Percentiles rank a stretch among this genome's conserved stretches.
phyloP scores from a whole-genome alignment of 768 basidiomycete genomes.

The Lanmaoa rubissima region DNA sequence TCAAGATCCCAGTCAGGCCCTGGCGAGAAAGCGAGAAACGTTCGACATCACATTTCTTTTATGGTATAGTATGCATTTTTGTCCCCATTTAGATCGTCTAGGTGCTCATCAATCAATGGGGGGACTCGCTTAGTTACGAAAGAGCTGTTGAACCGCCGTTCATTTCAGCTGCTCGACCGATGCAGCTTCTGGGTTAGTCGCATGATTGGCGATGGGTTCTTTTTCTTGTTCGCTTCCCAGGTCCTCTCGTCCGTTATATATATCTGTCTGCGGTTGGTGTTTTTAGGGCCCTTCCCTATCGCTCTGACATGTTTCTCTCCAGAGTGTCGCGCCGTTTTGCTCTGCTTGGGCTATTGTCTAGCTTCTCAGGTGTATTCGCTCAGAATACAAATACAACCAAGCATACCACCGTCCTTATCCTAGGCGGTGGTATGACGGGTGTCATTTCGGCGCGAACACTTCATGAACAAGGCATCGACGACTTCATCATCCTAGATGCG shows the following conservation, averaged over 20 bases:
- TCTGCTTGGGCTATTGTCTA: conserved; percentile 6
- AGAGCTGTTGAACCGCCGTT: no score
- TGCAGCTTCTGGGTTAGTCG: no score
- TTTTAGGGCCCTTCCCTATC: neutral
- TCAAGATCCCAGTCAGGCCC: no score
- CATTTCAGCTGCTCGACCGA: no score
- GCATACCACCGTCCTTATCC: conserved; percentile 46
- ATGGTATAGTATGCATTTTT: no score
- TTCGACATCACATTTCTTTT: no score
- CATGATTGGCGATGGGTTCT: neutral
- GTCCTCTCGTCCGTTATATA: neutral
- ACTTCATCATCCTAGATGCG: conserved; percentile 63
- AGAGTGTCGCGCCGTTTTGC: neutral
- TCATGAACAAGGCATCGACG: conserved; percentile 48
- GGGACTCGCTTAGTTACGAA: no score
- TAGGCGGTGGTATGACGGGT: conserved; percentile 67
- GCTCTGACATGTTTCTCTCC: conserved; percentile 12
- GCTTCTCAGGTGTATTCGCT: neutral
- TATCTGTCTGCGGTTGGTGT: no score
- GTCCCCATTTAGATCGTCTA: no score
- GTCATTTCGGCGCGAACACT: conserved; percentile 63
- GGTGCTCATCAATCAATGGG: no score
- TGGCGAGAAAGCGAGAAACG: no score
- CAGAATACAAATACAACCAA: conserved; percentile 7
- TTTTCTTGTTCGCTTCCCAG: neutral